A percentile compares a stretch with the other conserved stretches of the same genome.
These are phyloP conservation scores for Psilocybe mexicana DNA, from an alignment of 1,284 basidiomycete species.

Conservation along the genomic window DNA sequence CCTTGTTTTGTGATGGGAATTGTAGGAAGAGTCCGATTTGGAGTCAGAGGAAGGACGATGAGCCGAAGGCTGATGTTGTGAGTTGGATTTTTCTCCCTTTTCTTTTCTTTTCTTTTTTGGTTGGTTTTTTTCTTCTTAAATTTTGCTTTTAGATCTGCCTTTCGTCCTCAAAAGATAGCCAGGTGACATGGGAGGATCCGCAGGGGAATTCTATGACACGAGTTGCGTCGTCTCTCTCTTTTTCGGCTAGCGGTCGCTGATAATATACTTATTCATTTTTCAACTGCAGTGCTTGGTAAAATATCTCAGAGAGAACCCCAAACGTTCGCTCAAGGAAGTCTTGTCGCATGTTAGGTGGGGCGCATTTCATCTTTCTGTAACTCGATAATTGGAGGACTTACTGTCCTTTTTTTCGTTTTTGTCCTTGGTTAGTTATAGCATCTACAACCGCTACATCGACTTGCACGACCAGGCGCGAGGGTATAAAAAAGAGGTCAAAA, in stretches of 20 bases:
- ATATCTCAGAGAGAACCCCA: slow-evolving; percentile 18
- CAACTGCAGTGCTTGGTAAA: slow-evolving; percentile 20
- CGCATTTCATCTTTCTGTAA: not conserved
- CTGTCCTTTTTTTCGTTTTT: too few species aligned
- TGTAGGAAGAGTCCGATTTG: slow-evolving; percentile 11
- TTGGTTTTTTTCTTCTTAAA: not conserved
- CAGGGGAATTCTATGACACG: slow-evolving; percentile 32
- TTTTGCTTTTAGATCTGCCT: slow-evolving; percentile 29
- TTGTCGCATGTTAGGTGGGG: slow-evolving; percentile 26
- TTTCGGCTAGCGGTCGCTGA: not conserved
- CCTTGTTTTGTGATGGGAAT: slow-evolving; percentile 16
- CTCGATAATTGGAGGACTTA: too few species aligned
- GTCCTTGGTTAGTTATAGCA: slow-evolving; percentile 20
- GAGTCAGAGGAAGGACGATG: slow-evolving; percentile 3
- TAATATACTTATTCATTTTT: not conserved
- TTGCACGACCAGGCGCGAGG: slow-evolving; percentile 17
- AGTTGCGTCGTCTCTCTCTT: slow-evolving; percentile 17
- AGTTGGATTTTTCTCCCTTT: not conserved
- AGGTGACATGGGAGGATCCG: slow-evolving; percentile 34
- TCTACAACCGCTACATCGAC: slow-evolving; percentile 21
- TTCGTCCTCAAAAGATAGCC: slow-evolving; percentile 34
- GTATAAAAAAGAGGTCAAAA: slow-evolving; percentile 17
- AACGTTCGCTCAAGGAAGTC: slow-evolving; percentile 25
- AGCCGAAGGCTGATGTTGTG: slow-evolving; percentile 12
- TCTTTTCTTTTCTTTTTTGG: not conserved